These are phyloP conservation scores for Pistacia atlantica DNA, from an alignment of 345 rosid genomes.

Conservation along the genomic window DNA sequence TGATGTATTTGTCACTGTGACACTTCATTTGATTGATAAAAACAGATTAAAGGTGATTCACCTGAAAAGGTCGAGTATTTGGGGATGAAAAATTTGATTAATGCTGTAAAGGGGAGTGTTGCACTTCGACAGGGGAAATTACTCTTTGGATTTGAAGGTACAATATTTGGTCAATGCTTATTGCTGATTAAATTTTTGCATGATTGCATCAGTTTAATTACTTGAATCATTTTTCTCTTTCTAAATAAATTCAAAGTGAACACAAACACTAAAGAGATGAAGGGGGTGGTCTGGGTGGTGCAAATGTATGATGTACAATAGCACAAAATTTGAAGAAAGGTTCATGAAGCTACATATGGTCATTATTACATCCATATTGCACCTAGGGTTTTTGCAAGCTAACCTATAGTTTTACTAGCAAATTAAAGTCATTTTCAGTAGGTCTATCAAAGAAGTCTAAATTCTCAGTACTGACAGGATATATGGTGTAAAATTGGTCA, in stretches of 20 bases:
- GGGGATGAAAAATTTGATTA: conserved; percentile 88
- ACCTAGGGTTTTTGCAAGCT: conserved; percentile 6
- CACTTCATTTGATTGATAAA: conserved; percentile 25
- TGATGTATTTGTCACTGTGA: not conserved
- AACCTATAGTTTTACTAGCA: not conserved
- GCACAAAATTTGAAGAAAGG: not conserved
- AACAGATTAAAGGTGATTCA: conserved; percentile 90
- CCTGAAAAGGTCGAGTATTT: conserved; percentile 88
- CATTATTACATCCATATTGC: not conserved
- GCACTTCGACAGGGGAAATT: conserved; percentile 78
- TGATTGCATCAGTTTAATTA: conserved; percentile 17
- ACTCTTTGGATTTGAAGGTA: conserved; percentile 78
- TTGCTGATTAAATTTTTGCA: conserved; percentile 13
- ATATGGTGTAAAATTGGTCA: not conserved
- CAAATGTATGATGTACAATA: not conserved
- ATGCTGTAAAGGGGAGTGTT: conserved; percentile 69
- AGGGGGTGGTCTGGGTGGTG: not conserved
- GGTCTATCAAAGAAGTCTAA: not conserved
- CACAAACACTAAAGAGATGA: not conserved
- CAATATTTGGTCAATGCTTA: not conserved
- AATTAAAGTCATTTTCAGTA: not conserved
- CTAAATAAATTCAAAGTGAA: conserved; percentile 5
- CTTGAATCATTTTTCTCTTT: not conserved
- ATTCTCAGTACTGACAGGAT: not conserved
- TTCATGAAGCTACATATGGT: not conserved